These are phyloP conservation scores for Penicillium oxalicum DNA, from an alignment of 2,329 filamentous ascomycete species.

Conservation along the genomic window DNA sequence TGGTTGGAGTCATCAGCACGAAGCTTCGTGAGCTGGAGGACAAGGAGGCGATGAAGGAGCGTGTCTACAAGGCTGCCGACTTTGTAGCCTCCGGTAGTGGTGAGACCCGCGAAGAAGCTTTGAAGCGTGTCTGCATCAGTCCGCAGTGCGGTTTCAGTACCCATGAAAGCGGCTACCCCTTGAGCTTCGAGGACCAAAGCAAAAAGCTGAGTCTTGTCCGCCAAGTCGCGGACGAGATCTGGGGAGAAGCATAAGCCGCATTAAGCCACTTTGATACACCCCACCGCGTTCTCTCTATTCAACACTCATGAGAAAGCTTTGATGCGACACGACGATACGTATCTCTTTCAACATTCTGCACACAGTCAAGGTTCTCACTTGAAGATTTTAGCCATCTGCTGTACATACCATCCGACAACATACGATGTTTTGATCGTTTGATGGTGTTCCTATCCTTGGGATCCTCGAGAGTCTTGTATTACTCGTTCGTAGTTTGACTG, in stretches of 20 bases:
- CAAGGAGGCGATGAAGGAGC: constrained; percentile 56
- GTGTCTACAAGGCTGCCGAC: constrained; percentile 57
- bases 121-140: constrained; percentile 61
- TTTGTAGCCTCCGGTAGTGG: constrained; percentile 63
- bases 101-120: constrained; percentile 59
- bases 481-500: no score
- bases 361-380: neutral
- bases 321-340: constrained; percentile 9
- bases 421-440: no score
- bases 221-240: constrained; percentile 66
- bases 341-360: constrained; percentile 6
- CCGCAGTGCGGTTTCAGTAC: constrained; percentile 71
- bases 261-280: neutral
- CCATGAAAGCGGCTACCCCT: constrained; percentile 65
- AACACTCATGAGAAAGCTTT: constrained; percentile 10
- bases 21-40: constrained; percentile 59
- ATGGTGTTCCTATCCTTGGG: no score
- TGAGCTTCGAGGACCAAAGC: constrained; percentile 64
- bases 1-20: constrained; percentile 58
- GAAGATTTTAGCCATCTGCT: neutral
- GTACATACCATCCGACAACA: neutral
- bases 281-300: constrained; percentile 11
- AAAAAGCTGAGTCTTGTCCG: constrained; percentile 66
- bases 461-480: no score
- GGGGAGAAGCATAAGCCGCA: constrained; percentile 37